Conservation (phyloP, 2,329 filamentous ascomycete species). For the Calonectria montana region DNA sequence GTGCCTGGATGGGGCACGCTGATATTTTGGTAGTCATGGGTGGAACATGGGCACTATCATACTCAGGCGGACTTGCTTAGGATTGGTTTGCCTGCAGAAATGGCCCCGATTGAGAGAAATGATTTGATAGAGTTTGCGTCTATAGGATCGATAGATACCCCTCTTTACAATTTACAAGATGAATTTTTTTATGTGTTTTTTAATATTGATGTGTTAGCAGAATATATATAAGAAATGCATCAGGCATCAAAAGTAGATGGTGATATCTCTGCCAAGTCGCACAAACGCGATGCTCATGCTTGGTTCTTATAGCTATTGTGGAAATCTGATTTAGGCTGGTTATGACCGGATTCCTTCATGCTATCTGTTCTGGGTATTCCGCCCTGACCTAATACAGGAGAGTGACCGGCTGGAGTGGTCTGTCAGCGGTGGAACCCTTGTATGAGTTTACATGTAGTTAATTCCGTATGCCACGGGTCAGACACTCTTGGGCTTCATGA, state of each 20-base stretch:
- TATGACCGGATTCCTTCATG: neutral
- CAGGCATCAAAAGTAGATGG: neutral
- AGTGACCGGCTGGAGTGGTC: too few relatives aligned
- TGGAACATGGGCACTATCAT: neutral
- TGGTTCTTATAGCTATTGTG: neutral
- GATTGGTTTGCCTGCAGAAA: neutral
- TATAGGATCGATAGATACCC: slow-evolving; percentile 37
- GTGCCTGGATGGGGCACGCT: slow-evolving; percentile 35
- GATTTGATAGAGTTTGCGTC: neutral
- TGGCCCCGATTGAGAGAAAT: neutral
- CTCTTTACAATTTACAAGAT: slow-evolving; percentile 21
- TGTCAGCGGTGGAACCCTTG: neutral
- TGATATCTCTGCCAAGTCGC: neutral
- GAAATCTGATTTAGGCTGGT: too few relatives aligned
- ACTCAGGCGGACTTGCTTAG: neutral
- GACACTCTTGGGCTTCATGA: neutral
- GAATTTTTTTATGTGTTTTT: neutral
- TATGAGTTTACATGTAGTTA: neutral
- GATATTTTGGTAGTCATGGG: slow-evolving; percentile 29
- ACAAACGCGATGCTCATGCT: neutral
- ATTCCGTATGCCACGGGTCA: neutral
- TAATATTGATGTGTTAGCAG: neutral
- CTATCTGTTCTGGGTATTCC: too few relatives aligned
- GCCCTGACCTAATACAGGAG: too few relatives aligned
- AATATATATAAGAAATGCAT: neutral